A percentile compares a stretch with the other conserved stretches of the same genome.
phyloP scores from a whole-genome alignment of 306 rosid species.

The Alnus glutinosa region DNA sequence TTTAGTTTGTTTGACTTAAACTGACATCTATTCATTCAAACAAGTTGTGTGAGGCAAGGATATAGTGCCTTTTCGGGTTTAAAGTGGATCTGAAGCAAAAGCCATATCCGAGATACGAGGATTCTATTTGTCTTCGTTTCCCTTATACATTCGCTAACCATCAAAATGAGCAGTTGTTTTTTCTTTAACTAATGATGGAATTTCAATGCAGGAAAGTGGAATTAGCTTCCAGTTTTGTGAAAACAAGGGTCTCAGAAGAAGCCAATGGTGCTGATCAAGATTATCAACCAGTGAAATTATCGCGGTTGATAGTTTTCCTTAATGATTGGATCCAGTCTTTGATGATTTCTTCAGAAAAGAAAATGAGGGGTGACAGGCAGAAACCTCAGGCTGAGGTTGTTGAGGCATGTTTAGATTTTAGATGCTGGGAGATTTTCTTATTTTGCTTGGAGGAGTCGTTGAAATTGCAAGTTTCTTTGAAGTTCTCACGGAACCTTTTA shows the following conservation, averaged over 20 bases:
- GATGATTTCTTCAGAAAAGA: conserved; percentile 64
- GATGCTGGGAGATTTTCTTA: conserved; percentile 82
- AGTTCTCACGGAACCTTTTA: conserved; percentile 61
- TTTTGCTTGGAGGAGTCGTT: conserved; percentile 76
- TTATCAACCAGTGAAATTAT: conserved; percentile 52
- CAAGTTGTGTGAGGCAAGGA: too few species aligned
- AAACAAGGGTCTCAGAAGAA: conserved; percentile 34
- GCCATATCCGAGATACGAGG: neutral
- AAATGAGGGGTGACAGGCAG: conserved; percentile 33
- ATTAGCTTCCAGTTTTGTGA: conserved; percentile 63
- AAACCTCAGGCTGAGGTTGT: conserved; percentile 37
- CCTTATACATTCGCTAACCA: neutral
- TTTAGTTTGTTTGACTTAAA: neutral
- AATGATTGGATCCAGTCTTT: conserved; percentile 78
- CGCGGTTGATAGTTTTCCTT: conserved; percentile 58
- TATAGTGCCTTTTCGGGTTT: neutral
- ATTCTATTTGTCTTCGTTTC: neutral
- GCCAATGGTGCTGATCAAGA: conserved; percentile 29
- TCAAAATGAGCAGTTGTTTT: neutral
- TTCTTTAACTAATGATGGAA: conserved; percentile 18
- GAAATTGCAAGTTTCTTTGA: conserved; percentile 50
- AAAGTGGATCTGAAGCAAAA: neutral
- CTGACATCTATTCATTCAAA: too few species aligned
- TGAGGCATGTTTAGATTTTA: conserved; percentile 60
- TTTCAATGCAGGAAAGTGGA: conserved; percentile 75